These are phyloP conservation scores for Citeromyces siamensis DNA, from an alignment of 1,139 yeast genomes.

Conservation along the genomic window DNA sequence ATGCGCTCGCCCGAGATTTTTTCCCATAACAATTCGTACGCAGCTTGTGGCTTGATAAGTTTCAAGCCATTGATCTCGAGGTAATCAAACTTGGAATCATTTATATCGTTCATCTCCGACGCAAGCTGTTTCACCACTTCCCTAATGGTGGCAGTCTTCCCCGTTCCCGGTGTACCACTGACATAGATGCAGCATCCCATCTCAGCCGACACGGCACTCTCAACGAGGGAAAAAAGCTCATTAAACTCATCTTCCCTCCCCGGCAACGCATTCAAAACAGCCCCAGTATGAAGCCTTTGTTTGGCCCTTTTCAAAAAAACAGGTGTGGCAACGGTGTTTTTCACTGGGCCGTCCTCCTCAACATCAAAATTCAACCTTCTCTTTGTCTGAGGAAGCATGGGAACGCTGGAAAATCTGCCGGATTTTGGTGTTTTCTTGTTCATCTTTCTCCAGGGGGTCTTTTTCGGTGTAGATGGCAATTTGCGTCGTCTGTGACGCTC, in stretches of 20 bases:
- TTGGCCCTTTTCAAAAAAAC: conserved; percentile 38
- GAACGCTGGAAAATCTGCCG: neutral
- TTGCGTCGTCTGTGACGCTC: no score
- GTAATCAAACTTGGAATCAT: conserved; percentile 51
- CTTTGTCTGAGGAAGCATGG: conserved; percentile 15
- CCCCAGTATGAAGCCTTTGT: conserved; percentile 50
- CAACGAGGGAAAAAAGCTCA: conserved; percentile 59
- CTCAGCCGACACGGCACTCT: conserved; percentile 57
- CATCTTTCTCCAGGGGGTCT: conserved; percentile 1
- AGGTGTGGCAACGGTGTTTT: conserved; percentile 9
- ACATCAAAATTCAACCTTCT: conserved; percentile 19
- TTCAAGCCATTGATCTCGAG: conserved; percentile 89
- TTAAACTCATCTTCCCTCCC: conserved; percentile 84
- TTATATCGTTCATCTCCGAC: conserved; percentile 25
- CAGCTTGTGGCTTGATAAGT: conserved; percentile 69
- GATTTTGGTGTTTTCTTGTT: conserved; percentile 1
- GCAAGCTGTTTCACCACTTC: conserved; percentile 67
- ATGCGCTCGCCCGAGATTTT: conserved; percentile 52
- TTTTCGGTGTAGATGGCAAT: neutral
- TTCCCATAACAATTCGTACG: conserved; percentile 79
- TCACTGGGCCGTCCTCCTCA: conserved; percentile 6
- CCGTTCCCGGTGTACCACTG: conserved; percentile 98
- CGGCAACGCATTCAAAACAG: conserved; percentile 56
- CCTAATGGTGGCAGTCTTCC: conserved; percentile 88
- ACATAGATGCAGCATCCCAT: conserved; percentile 82